Evolutionary conservation across 306 rosid species (phyloP).

Genomic region (Sophora flavescens): DNA sequence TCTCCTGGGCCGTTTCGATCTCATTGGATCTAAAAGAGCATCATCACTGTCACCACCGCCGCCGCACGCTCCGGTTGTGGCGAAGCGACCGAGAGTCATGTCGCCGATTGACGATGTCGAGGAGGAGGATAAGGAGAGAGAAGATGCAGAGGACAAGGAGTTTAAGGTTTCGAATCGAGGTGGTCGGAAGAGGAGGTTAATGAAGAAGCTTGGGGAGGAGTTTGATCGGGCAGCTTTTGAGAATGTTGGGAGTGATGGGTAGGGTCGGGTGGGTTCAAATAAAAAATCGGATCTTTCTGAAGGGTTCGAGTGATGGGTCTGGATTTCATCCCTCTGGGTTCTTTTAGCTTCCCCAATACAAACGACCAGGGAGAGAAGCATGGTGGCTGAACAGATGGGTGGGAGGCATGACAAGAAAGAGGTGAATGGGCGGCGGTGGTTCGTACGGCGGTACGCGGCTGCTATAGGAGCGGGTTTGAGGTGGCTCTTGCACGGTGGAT

Average conservation of each 20-base stretch:
- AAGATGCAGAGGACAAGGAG: neutral
- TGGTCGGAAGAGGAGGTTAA: conserved; percentile 59
- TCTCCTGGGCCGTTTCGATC: neutral
- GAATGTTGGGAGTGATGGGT: conserved; percentile 9
- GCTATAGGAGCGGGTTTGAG: too few relatives aligned
- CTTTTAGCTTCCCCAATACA: too few relatives aligned
- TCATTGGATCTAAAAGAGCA: neutral
- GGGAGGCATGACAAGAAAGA: too few relatives aligned
- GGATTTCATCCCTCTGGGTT: too few relatives aligned
- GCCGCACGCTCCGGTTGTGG: conserved; percentile 73
- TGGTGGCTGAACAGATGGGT: too few relatives aligned
- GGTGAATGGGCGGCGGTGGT: too few relatives aligned
- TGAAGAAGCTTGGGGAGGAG: conserved; percentile 85
- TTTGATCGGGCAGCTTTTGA: conserved; percentile 78
- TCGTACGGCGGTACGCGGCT: too few relatives aligned
- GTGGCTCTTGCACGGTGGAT: too few relatives aligned
- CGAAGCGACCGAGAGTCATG: conserved; percentile 57
- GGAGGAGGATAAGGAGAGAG: conserved; percentile 38
- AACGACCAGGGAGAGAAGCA: too few relatives aligned
- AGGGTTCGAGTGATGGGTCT: conserved; percentile 20
- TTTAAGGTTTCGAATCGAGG: neutral
- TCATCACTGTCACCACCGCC: conserved; percentile 52
- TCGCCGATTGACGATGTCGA: conserved; percentile 54
- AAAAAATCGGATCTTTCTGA: neutral
- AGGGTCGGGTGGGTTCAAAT: too few relatives aligned